Base-by-base conservation (phyloP, 495 filamentous ascomycete species). In the Neurospora intermedia region DNA sequence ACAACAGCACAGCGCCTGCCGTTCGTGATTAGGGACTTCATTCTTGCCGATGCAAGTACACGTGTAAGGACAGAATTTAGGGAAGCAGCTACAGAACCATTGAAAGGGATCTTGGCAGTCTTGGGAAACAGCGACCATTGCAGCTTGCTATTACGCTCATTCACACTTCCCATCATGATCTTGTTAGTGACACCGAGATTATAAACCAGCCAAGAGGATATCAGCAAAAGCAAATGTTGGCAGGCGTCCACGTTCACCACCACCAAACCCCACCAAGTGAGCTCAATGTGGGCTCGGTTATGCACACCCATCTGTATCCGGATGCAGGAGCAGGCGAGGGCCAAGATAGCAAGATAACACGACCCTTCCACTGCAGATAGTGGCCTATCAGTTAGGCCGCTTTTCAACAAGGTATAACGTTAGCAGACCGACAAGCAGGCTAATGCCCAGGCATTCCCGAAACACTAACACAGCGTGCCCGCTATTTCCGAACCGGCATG, bases 401-500 rank as follows among this genome's bases (percentile, higher is more conserved):
- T 0, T 1, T 6, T 13, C 0, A 59, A 4, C 4, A 11, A 6
- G 3, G 11, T 2, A 15, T 0, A 27, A 23, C 31, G 6, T 15
- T 62, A 31, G 13, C 13, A 9, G 3, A 4, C 8, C 18, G 7
- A 31, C 54, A 62, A 3, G 0, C 6, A 16, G 16, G 2, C 9
- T 6, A 35, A 7, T 0, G 0, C 11, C 54, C 0, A 15, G 4
- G 13, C 6, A 62, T 62, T 8, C 7, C 15, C 15, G 6, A 62
- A 62, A 66, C 54, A 66, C 54, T 66, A 66, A 66, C 13, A 66
- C 54, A 35, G 0, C 46, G 0, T 2, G 4, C 13, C 6, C 16
- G 16, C 20, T 1, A 0, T 59, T 59, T 62, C 48, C 23, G 48
- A 38, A 38, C 35, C 35, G 35, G 35, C 35, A 38, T 38, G 35